Evolutionary conservation across 805 yeast species (phyloP).

Genomic region (Zygosaccharomyces bisporus): DNA sequence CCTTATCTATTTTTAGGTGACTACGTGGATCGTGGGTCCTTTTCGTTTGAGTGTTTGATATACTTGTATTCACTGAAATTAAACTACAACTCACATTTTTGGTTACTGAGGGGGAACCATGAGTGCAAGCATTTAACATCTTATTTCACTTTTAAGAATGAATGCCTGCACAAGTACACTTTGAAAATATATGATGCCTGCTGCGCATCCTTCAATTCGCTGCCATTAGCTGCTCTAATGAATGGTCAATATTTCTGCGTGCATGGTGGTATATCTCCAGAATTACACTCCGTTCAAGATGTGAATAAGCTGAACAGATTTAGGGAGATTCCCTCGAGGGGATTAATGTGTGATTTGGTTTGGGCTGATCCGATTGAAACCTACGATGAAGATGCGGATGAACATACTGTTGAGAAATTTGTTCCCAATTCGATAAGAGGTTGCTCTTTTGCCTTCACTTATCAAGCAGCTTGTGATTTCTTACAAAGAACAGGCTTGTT

Average conservation of each 20-base stretch:
- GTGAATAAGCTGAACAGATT: slow-evolving; percentile 69
- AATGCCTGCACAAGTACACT: slow-evolving; percentile 82
- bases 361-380: slow-evolving; percentile 97
- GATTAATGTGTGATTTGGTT: slow-evolving; percentile 87
- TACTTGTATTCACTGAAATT: slow-evolving; percentile 76
- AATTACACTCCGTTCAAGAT: slow-evolving; percentile 65
- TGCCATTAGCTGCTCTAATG: slow-evolving; percentile 92
- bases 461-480: slow-evolving; percentile 74
- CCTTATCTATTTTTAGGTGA: slow-evolving; percentile 86
- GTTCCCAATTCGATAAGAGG: slow-evolving; percentile 76
- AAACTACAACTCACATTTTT: slow-evolving; percentile 67
- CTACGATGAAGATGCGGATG: slow-evolving; percentile 61
- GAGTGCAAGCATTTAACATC: slow-evolving; percentile 91
- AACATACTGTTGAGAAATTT: slow-evolving; percentile 39
- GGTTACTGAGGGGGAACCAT: slow-evolving; percentile 89
- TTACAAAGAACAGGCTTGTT: slow-evolving; percentile 72
- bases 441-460: slow-evolving; percentile 87
- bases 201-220: slow-evolving; percentile 72
- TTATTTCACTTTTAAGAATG: slow-evolving; percentile 88
- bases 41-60: slow-evolving; percentile 76
- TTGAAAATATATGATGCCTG: slow-evolving; percentile 63
- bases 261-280: slow-evolving; percentile 94
- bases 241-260: slow-evolving; percentile 92
- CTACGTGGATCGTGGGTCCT: slow-evolving; percentile 92
- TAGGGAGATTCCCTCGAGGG: slow-evolving; percentile 88